phyloP scores from a whole-genome alignment of 2,329 filamentous ascomycete species.

The Rhynchosporium agropyri region DNA sequence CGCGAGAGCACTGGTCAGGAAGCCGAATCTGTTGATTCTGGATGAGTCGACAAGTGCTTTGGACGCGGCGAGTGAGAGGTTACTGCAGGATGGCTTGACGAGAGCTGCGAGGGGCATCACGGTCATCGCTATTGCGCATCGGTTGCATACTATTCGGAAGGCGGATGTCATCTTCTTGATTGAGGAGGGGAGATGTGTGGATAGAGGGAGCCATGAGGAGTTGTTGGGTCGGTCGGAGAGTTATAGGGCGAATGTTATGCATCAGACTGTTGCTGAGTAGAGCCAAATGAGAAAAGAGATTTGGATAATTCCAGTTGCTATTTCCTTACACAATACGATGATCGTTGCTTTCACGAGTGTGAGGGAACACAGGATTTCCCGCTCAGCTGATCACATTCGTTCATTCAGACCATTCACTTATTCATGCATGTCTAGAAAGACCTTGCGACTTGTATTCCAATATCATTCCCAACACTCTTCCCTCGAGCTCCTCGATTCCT shows the following conservation, averaged over 20 bases:
- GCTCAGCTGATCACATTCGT: no score
- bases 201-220: constrained; percentile 56
- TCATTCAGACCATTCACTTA: no score
- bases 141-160: constrained; percentile 58
- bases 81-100: constrained; percentile 69
- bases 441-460: no score
- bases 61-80: constrained; percentile 68
- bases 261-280: constrained; percentile 44
- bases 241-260: constrained; percentile 53
- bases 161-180: constrained; percentile 62
- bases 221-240: constrained; percentile 53
- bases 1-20: constrained; percentile 72
- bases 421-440: no score
- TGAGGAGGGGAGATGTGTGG: constrained; percentile 55
- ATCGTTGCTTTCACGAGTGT: no score
- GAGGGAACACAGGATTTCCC: no score
- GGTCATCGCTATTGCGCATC: constrained; percentile 61
- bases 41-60: constrained; percentile 83
- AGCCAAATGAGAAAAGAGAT: no score
- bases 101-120: constrained; percentile 55
- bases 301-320: no score
- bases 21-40: constrained; percentile 72
- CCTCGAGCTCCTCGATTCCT: no score
- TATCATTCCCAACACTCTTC: no score
- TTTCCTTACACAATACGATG: no score